Conservation (phyloP, 2,329 filamentous ascomycete genomes). For the Cladophialophora yegresii region DNA sequence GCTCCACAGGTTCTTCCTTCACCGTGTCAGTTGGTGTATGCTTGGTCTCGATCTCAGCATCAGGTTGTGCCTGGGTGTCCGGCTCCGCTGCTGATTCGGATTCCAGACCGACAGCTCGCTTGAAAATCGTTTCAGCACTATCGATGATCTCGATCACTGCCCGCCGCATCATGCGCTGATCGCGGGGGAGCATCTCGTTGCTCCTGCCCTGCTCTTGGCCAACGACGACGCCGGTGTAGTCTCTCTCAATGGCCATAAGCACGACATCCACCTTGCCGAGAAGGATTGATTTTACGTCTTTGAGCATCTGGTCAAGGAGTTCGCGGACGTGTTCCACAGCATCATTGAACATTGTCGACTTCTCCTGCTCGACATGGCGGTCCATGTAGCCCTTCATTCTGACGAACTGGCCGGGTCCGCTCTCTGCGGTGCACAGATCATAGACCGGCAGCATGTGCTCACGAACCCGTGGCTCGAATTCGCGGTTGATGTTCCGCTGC, state of each 20-base stretch:
- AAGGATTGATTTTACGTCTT: background rate
- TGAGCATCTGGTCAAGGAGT: conserved; percentile 40
- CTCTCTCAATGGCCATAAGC: background rate
- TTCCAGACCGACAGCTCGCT: background rate
- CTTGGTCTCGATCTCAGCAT: background rate
- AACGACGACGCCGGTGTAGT: conserved; percentile 8
- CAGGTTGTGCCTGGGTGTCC: background rate
- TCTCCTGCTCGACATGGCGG: conserved; percentile 46
- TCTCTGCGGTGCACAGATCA: conserved; percentile 9
- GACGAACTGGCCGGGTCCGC: conserved; percentile 38
- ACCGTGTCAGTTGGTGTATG: background rate
- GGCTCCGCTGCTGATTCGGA: background rate
- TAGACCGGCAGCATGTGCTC: conserved; percentile 53
- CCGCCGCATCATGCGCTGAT: background rate
- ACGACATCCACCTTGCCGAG: background rate
- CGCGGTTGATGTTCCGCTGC: conserved; percentile 57
- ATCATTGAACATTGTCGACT: conserved; percentile 54
- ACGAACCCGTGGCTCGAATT: conserved; percentile 55
- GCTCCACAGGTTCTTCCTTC: background rate
- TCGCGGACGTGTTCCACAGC: conserved; percentile 48
- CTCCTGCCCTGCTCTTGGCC: background rate
- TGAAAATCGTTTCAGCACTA: conserved; percentile 7
- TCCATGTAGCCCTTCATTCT: conserved; percentile 58
- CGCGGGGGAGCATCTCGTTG: background rate
- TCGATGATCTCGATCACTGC: background rate